Base-by-base conservation (phyloP, 208 protist genomes). In the Wallacemonas sp. region DNA sequence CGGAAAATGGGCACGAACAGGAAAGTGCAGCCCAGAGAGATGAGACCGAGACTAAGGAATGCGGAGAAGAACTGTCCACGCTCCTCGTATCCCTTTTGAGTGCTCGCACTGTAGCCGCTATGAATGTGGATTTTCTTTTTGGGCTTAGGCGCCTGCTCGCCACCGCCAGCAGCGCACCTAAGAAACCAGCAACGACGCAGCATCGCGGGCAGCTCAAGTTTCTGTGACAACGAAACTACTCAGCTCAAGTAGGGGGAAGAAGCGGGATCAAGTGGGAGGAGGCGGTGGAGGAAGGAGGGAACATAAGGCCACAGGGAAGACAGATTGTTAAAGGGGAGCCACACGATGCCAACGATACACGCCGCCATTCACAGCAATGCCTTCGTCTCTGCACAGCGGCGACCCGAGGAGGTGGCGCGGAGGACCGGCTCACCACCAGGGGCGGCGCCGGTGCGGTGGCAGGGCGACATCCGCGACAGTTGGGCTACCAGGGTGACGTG, bases 1-100 rank as follows among this genome's bases (percentile, higher is more conserved):
- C 89, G 85, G 63, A 89, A 96, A 21, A 96, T 69, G 3, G 91
- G 91, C 29, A 96, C 91, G 42, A 93, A 93, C n/a, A 93, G 66
- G 66, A 96, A 93, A 5, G 85, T 93, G 64, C 81, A 85, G 29
- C 91, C 91, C 29, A 96, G 79, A 1, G 84, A 90, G 50, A 96
- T 64, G 55, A 93, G 85, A 34, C 79, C 79, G 5, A 93, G 34
- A 42, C 85, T 91, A 19, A 87, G 57, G 45, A 93, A 93, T 52
- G 81, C 84, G 17, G 87, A 93, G 59, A 92, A 91, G 71, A 94
- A 92, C 58, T 89, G 87, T 3, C 87, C 87, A 24, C 87, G 76
- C 59, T 91, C 85, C 30, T 93, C 87, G 59, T 87, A 89, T 59
- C 75, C 65, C 50, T 87, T 87, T 12, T 72, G 53, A 0, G 61